Evolutionary conservation across 2,329 filamentous ascomycete genomes (phyloP).

Genomic region (Moelleriella libera): DNA sequence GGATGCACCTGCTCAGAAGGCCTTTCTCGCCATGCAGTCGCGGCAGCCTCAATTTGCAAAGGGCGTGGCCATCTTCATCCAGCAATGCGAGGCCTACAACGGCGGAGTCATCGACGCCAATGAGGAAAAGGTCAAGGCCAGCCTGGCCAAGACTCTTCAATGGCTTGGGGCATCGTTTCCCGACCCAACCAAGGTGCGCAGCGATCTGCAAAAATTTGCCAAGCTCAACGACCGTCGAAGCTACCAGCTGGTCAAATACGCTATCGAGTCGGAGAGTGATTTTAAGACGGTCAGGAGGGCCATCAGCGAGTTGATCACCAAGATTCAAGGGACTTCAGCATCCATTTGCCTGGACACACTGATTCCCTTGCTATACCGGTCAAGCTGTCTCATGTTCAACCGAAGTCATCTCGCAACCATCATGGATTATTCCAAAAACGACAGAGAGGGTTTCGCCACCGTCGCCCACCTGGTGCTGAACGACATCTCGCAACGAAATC

Average conservation of each 20-base stretch:
- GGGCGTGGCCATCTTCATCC: conserved; percentile 62
- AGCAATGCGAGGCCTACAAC: conserved; percentile 80
- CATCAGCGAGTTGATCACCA: conserved; percentile 77
- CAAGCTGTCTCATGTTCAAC: conserved; percentile 79
- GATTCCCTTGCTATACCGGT: conserved; percentile 68
- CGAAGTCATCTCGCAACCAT: conserved; percentile 85
- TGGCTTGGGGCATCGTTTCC: conserved; percentile 64
- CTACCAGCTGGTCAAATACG: conserved; percentile 80
- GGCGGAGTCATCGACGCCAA: conserved; percentile 69
- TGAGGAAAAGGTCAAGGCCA: conserved; percentile 52
- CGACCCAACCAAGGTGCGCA: conserved; percentile 55
- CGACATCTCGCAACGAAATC: conserved; percentile 80
- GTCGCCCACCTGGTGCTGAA: conserved; percentile 82
- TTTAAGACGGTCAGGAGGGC: conserved; percentile 85
- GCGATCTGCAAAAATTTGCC: conserved; percentile 79
- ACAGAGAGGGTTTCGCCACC: conserved; percentile 62
- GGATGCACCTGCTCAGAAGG: conserved; percentile 64
- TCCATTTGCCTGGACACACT: conserved; percentile 64
- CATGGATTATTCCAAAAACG: conserved; percentile 72
- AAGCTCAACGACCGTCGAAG: conserved; percentile 80
- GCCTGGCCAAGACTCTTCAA: conserved; percentile 58
- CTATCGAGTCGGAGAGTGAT: conserved; percentile 73
- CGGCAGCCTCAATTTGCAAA: conserved; percentile 63
- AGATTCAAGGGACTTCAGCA: conserved; percentile 54
- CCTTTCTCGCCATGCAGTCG: conserved; percentile 75